Percentiles rank a stretch among this genome's conserved stretches.
Evolutionary conservation across 176 grass and related monocot genomes (phyloP).

Genomic region (Bromus sterilis): DNA sequence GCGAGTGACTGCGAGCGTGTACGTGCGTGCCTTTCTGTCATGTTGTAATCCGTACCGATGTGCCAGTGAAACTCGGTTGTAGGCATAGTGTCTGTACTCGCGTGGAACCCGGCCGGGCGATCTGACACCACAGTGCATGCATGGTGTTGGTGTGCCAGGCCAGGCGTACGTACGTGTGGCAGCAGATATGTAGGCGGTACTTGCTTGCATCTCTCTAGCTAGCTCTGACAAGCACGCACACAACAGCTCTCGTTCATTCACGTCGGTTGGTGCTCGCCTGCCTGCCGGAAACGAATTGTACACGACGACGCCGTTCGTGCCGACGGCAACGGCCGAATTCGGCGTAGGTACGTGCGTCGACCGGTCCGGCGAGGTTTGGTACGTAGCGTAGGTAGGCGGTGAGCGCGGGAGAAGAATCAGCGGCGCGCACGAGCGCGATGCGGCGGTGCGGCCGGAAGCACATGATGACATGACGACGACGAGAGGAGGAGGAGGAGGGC

Average conservation of each 20-base stretch:
- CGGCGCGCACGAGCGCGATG: neutral
- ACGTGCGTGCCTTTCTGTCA: neutral
- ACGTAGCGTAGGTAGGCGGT: neutral
- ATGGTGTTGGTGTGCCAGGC: neutral
- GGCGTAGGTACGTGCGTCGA: too few relatives aligned
- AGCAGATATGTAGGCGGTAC: neutral
- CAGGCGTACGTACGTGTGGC: neutral
- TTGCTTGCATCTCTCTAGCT: neutral
- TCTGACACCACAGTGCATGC: neutral
- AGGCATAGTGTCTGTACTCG: neutral
- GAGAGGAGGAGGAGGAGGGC: neutral
- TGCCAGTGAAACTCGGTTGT: neutral
- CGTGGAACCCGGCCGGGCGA: neutral
- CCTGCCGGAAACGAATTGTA: neutral
- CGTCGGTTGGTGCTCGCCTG: neutral
- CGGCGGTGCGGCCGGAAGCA: neutral
- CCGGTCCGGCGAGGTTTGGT: neutral
- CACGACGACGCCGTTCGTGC: too few relatives aligned
- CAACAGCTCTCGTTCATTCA: neutral
- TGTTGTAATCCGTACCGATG: neutral
- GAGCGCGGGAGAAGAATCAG: neutral
- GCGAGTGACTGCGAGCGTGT: neutral
- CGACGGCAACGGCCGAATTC: too few relatives aligned
- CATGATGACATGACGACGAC: neutral
- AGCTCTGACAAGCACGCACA: neutral